These are phyloP conservation scores for Oryza rufipogon DNA, from an alignment of 176 grass and related monocot genomes.

Conservation along the genomic window DNA sequence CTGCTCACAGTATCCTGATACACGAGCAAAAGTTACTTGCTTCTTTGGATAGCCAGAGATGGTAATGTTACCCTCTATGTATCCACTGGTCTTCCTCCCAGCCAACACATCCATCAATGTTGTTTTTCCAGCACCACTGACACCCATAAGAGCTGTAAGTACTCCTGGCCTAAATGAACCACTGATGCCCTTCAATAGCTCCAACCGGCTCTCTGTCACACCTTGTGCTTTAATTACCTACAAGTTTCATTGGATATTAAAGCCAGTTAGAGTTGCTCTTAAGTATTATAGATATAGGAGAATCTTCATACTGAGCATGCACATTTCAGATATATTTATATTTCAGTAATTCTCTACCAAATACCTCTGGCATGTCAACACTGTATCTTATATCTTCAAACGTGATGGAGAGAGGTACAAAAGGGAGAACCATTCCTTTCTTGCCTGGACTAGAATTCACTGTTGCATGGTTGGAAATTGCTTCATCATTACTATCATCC, in stretches of 20 bases:
- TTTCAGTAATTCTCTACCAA: conserved; percentile 32
- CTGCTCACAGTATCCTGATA: conserved; percentile 73
- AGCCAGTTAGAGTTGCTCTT: conserved; percentile 4
- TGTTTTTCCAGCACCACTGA: conserved; percentile 73
- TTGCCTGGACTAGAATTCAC: conserved; percentile 50
- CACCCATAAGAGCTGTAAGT: conserved; percentile 67
- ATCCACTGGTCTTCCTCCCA: conserved; percentile 62
- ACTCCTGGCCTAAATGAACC: conserved; percentile 68
- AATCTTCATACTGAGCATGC: neutral
- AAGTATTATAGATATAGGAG: neutral
- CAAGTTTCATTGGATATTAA: conserved; percentile 31
- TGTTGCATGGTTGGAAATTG: conserved; percentile 38
- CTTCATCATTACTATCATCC: conserved; percentile 36
- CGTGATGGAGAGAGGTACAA: conserved; percentile 66
- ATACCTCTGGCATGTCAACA: conserved; percentile 77
- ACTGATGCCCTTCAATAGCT: conserved; percentile 52
- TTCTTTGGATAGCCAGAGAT: conserved; percentile 75
- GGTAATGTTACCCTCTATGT: conserved; percentile 60
- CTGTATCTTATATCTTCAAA: conserved; percentile 85
- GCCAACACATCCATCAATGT: conserved; percentile 74
- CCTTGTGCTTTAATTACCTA: conserved; percentile 92
- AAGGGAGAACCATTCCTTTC: conserved; percentile 96
- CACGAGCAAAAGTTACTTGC: conserved; percentile 61
- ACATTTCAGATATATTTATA: neutral
- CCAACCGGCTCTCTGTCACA: conserved; percentile 50